Evolutionary conservation across 2,329 filamentous ascomycete genomes (phyloP).

Genomic region (Camillea tinctor): DNA sequence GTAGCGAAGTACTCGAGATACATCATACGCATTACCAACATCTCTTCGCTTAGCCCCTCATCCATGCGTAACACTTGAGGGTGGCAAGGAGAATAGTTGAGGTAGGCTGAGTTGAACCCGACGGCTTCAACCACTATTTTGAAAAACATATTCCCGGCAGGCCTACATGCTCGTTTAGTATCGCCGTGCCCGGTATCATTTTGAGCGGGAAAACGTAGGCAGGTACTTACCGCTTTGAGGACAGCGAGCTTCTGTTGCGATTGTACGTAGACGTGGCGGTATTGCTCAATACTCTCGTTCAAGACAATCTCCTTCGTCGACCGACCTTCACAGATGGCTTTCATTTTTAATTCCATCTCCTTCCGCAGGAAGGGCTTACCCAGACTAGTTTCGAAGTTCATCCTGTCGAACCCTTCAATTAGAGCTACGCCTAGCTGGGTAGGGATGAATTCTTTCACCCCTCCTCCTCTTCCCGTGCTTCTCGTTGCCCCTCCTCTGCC

Average conservation of each 20-base stretch:
- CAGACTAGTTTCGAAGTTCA: conserved; percentile 88
- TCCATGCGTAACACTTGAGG: background rate
- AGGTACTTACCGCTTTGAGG: conserved; percentile 54
- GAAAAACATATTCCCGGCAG: conserved; percentile 56
- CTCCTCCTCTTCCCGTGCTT: conserved; percentile 46
- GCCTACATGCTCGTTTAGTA: conserved; percentile 37
- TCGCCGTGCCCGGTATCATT: background rate
- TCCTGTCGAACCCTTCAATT: conserved; percentile 90
- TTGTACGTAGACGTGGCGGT: conserved; percentile 80
- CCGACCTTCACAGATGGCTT: conserved; percentile 87
- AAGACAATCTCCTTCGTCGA: conserved; percentile 74
- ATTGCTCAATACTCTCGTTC: conserved; percentile 80
- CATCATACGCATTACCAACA: background rate
- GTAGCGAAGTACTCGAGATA: background rate
- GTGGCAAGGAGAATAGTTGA: background rate
- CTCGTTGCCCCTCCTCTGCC: conserved; percentile 38
- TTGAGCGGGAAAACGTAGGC: background rate
- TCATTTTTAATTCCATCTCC: conserved; percentile 98
- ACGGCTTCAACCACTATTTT: conserved; percentile 24
- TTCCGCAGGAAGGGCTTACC: conserved; percentile 95
- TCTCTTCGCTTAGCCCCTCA: background rate
- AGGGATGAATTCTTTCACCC: conserved; percentile 84
- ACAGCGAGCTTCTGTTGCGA: conserved; percentile 73
- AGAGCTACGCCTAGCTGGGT: conserved; percentile 88
- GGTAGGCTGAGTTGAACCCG: background rate